Evolutionary conservation across 2,329 filamentous ascomycete genomes (phyloP).

Genomic region (Penicillium sp.): DNA sequence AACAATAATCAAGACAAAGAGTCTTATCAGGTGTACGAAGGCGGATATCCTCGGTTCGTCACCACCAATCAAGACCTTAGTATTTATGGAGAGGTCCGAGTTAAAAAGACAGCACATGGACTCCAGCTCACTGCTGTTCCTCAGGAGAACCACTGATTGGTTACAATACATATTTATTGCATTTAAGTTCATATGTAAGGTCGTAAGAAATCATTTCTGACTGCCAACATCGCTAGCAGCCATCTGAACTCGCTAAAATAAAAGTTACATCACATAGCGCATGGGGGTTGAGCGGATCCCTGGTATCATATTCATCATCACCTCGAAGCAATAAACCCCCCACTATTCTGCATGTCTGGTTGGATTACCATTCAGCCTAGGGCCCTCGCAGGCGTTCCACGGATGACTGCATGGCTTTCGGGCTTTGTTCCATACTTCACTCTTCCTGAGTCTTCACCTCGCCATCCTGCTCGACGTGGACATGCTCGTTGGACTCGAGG

Average conservation of each 20-base stretch:
- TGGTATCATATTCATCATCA: conserved; percentile 20
- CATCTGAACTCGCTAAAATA: conserved; percentile 1
- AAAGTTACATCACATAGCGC: conserved; percentile 11
- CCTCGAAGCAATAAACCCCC: conserved; percentile 15
- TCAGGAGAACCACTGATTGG: not conserved
- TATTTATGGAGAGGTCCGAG: not conserved
- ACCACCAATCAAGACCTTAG: not conserved
- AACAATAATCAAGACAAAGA: not conserved
- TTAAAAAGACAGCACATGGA: not conserved
- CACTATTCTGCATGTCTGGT: not conserved
- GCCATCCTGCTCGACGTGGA: conserved; percentile 77
- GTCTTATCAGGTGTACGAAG: not conserved
- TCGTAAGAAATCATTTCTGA: conserved; percentile 1
- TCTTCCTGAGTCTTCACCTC: conserved; percentile 71
- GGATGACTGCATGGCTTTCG: not conserved
- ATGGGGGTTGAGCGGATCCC: conserved; percentile 11
- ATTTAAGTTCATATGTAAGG: not conserved
- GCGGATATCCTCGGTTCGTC: not conserved
- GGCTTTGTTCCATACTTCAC: not conserved
- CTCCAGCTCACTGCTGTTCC: not conserved
- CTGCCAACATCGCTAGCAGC: not conserved
- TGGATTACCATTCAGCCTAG: not conserved
- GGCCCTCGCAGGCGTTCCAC: not conserved
- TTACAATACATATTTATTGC: not conserved
- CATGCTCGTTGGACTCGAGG: conserved; percentile 67